A percentile compares a stretch with the other conserved stretches of the same genome.
Evolutionary conservation across 2,329 filamentous ascomycete genomes (phyloP).

Genomic region (Trichoderma asperellum): DNA sequence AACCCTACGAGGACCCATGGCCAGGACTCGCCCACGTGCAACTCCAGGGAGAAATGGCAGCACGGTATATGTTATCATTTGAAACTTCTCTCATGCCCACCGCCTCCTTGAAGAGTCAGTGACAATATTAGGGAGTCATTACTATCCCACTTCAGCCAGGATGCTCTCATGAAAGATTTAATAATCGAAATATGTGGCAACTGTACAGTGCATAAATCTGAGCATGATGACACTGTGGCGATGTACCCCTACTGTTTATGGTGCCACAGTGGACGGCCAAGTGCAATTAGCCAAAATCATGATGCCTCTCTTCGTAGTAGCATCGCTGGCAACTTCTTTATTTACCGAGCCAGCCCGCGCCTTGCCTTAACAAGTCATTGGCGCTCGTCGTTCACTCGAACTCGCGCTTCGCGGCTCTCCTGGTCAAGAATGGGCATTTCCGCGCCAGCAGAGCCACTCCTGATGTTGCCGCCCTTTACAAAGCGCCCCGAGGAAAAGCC

Average conservation of each 20-base stretch:
- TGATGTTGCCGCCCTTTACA: neutral
- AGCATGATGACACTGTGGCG: neutral
- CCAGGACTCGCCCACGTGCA: neutral
- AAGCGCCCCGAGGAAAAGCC: neutral
- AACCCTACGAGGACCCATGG: neutral
- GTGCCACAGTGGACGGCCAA: neutral
- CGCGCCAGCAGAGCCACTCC: slow-evolving; percentile 7
- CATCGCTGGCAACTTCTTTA: neutral
- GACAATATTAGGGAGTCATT: neutral
- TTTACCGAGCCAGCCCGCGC: neutral
- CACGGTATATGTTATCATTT: neutral
- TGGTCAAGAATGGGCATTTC: neutral
- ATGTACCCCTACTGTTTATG: neutral
- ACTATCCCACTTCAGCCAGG: neutral
- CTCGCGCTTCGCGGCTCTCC: neutral
- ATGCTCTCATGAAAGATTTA: neutral
- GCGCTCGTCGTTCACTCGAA: neutral
- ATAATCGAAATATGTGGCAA: neutral
- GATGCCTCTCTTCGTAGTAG: neutral
- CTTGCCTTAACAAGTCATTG: neutral
- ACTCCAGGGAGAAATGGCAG: neutral
- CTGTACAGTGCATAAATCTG: neutral
- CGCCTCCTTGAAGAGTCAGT: neutral
- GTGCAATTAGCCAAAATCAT: slow-evolving; percentile 9
- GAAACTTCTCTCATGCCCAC: neutral